Evolutionary conservation across 768 basidiomycete genomes (phyloP), one percentile per base, ranked within the genome.

Genomic region (Boletus sensibilis): DNA sequence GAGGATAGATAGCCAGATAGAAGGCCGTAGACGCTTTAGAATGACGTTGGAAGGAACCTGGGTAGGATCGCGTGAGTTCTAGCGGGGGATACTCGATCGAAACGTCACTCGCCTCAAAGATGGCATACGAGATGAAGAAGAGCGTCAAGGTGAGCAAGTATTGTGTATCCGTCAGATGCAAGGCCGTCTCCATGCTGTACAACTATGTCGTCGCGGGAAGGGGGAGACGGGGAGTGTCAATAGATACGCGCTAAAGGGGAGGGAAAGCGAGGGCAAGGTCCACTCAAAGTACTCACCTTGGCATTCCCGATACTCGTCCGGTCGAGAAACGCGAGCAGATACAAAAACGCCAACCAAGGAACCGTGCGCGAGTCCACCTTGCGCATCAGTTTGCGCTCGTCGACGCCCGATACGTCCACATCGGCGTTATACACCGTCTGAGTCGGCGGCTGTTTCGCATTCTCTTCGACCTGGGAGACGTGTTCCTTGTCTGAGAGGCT

Each of bases 261-360:
- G n/a, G 12, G 23, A 8, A 10, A 25, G 3, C 18, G n/a, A 9
- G 25, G 25, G 25, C 5, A 13, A 6, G 14, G 16, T 43, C 25
- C 16, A 27, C 2, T n/a, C 7, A 5, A 29, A 29, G 13, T 5
- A 29, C 49, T 1, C 31, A 64, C 59, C 55, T 66, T 65, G 47
- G 68, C 62, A 52, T 83, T 82, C 37, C 80, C 82, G 53, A 82
- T 79, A 53, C 79, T 81, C 58, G 81, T 80, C 29, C 83, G 75
- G 59, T 84, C 82, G 52, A 85, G 70, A 76, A 90, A 92, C 61
- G 85, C 86, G 38, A 92, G 75, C 37, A 92, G 75, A 71, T 91
- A 91, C 62, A 93, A 71, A 51, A 94, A 78, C 5, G 88, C 85
- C 39, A 88, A 65, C 88, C 87, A 89, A 11, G 86, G 83, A 37